A percentile compares a stretch with the other conserved stretches of the same genome.
phyloP scores from a whole-genome alignment of 202 grass and related monocot species.

The Tripidium arundinaceum region DNA sequence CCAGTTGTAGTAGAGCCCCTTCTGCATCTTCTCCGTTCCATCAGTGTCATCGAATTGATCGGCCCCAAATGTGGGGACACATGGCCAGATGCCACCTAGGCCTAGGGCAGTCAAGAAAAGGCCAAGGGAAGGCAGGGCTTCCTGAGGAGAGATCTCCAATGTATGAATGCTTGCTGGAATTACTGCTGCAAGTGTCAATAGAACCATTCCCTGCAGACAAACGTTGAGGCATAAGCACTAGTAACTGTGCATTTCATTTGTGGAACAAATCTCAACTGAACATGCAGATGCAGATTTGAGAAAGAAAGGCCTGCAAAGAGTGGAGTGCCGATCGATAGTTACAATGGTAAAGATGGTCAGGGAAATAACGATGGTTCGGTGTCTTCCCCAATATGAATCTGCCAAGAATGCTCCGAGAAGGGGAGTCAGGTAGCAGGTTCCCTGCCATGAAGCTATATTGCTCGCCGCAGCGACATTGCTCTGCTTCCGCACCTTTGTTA shows the following conservation, averaged over 20 bases:
- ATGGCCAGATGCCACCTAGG: constrained; percentile 76
- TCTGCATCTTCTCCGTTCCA: constrained; percentile 46
- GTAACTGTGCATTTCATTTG: not conserved
- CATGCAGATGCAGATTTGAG: not conserved
- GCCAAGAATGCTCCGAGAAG: too few relatives aligned
- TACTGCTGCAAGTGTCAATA: constrained; percentile 52
- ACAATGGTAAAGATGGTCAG: too few relatives aligned
- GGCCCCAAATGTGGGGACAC: constrained; percentile 75
- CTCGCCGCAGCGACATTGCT: too few relatives aligned
- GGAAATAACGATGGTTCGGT: too few relatives aligned
- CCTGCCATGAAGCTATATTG: too few relatives aligned
- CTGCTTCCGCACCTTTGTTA: too few relatives aligned
- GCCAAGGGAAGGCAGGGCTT: constrained; percentile 38
- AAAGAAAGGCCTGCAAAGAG: not conserved
- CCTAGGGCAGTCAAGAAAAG: constrained; percentile 68
- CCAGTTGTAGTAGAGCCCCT: constrained; percentile 50
- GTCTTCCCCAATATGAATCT: too few relatives aligned
- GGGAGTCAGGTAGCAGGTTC: too few relatives aligned
- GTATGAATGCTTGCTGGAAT: constrained; percentile 14
- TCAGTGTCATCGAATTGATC: constrained; percentile 86
- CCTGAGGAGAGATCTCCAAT: constrained; percentile 29
- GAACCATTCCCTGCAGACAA: constrained; percentile 46
- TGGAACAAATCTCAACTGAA: not conserved
- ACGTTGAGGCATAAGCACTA: not conserved
- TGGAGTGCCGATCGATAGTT: not conserved